A percentile compares a stretch with the other conserved stretches of the same genome.
Conservation (phyloP, 2,329 filamentous ascomycete genomes). For the Talaromyces atroroseus region DNA sequence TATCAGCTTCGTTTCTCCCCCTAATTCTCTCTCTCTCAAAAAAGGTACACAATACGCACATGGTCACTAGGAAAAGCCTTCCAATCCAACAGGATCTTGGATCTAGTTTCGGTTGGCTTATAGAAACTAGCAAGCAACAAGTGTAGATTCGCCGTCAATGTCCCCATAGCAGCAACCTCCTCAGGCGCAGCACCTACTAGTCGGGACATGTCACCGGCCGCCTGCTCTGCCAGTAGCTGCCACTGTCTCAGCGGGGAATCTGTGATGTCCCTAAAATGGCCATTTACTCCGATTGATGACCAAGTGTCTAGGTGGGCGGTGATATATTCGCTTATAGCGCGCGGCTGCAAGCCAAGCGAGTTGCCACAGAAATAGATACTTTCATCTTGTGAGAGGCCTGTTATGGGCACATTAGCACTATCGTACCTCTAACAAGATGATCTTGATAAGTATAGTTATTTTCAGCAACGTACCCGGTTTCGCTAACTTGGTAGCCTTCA, state of each 20-base stretch:
- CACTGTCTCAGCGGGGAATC: slow-evolving; percentile 65
- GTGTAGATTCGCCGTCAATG: slow-evolving; percentile 74
- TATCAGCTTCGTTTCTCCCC: slow-evolving; percentile 13
- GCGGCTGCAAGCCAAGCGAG: slow-evolving; percentile 78
- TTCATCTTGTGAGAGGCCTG: slow-evolving; percentile 32
- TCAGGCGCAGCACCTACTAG: slow-evolving; percentile 65
- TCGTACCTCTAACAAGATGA: not conserved
- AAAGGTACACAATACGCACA: slow-evolving; percentile 38
- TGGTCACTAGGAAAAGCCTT: slow-evolving; percentile 85
- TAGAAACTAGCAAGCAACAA: slow-evolving; percentile 79
- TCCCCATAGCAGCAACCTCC: slow-evolving; percentile 84
- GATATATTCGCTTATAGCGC: slow-evolving; percentile 58
- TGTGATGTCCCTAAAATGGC: slow-evolving; percentile 67
- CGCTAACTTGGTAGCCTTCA: slow-evolving; percentile 58
- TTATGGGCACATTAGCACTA: slow-evolving; percentile 1
- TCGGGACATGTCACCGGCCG: slow-evolving; percentile 62
- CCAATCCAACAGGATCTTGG: slow-evolving; percentile 78
- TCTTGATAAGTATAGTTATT: not conserved
- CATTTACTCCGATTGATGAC: slow-evolving; percentile 74
- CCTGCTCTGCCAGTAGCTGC: slow-evolving; percentile 72
- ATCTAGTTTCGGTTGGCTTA: slow-evolving; percentile 55
- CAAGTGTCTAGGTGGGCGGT: slow-evolving; percentile 72
- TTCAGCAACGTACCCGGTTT: slow-evolving; percentile 26
- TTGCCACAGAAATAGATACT: slow-evolving; percentile 80
- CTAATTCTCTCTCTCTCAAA: not conserved